Conservation (phyloP, 441 rosid species). For the Melianthus villosus region DNA sequence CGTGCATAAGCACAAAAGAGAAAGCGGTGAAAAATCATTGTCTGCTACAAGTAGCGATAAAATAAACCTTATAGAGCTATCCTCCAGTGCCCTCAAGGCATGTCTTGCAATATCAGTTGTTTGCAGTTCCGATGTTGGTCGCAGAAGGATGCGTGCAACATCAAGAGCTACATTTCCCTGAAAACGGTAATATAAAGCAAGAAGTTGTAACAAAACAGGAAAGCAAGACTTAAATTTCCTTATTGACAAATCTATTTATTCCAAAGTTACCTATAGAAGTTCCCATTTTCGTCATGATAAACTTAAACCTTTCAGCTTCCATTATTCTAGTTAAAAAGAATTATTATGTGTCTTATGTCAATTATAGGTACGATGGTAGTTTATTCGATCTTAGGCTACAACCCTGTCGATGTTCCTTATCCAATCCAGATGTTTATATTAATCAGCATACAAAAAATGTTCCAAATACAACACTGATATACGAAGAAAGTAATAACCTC, state of each 20-base stretch:
- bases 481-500: neutral
- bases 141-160: slow-evolving; percentile 70
- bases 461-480: neutral
- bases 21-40: slow-evolving; percentile 8
- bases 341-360: neutral
- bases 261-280: too few species aligned
- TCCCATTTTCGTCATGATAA: too few species aligned
- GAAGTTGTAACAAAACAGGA: neutral
- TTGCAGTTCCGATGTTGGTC: slow-evolving; percentile 53
- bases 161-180: slow-evolving; percentile 97
- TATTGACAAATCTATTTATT: too few species aligned
- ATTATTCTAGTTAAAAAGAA: too few species aligned
- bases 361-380: neutral
- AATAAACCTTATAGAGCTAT: slow-evolving; percentile 59
- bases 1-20: slow-evolving; percentile 1
- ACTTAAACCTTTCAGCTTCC: too few species aligned
- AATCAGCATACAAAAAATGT: too few species aligned
- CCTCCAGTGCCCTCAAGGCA: slow-evolving; percentile 57
- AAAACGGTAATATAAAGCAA: slow-evolving; percentile 6
- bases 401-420: neutral
- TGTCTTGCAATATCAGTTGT: slow-evolving; percentile 66
- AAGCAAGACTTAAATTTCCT: too few species aligned
- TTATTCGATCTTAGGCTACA: neutral
- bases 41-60: neutral
- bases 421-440: too few species aligned